phyloP scores from a whole-genome alignment of 2,329 filamentous ascomycete species.

The Knufia petricola region DNA sequence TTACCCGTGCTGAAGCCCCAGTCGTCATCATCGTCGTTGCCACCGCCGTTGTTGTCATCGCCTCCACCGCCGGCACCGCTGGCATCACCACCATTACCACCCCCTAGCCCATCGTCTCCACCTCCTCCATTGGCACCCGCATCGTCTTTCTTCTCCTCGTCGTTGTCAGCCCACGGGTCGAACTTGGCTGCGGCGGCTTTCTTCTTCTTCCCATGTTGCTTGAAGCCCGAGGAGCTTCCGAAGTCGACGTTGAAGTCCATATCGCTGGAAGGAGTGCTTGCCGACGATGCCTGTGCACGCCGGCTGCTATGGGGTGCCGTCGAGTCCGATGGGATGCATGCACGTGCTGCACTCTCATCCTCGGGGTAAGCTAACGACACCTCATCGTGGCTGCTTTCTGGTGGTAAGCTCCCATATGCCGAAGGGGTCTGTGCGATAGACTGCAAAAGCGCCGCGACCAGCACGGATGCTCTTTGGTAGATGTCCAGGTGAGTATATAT shows the following conservation, averaged over 20 bases:
- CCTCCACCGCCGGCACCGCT: conserved; percentile 25
- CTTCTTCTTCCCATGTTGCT: conserved; percentile 34
- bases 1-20: conserved; percentile 31
- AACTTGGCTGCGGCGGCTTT: conserved; percentile 37
- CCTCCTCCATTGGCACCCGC: conserved; percentile 27
- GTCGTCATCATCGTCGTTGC: conserved; percentile 34
- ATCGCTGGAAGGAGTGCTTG: not conserved
- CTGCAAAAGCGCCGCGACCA: conserved; percentile 21
- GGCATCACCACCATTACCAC: conserved; percentile 27
- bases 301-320: not conserved
- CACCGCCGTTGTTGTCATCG: conserved; percentile 29
- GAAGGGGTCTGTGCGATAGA: conserved; percentile 13
- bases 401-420: conserved; percentile 26
- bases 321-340: conserved; percentile 1
- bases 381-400: conserved; percentile 38
- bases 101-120: conserved; percentile 25
- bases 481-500: not conserved
- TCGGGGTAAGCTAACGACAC: conserved; percentile 31
- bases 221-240: conserved; percentile 22
- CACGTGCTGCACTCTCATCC: conserved; percentile 3
- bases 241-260: conserved; percentile 33
- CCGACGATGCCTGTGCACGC: not conserved
- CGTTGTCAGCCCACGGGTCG: conserved; percentile 36
- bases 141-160: conserved; percentile 39
- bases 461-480: conserved; percentile 17